A percentile compares a stretch with the other conserved stretches of the same genome.
Evolutionary conservation across 148 eudicot genomes (phyloP).

Genomic region (Pharnaceum exiguum): DNA sequence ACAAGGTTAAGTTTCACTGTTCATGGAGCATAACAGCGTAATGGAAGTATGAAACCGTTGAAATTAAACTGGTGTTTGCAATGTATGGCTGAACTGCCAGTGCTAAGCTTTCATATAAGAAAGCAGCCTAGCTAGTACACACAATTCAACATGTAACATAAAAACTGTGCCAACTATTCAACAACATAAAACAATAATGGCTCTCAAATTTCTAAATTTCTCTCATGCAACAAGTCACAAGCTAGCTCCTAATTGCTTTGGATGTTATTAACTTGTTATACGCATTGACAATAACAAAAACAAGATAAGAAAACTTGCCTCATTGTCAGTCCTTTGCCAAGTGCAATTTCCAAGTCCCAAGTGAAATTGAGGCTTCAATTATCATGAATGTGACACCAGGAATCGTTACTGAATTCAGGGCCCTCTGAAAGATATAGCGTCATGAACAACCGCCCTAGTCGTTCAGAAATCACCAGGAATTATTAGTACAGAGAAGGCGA

Average conservation of each 20-base stretch:
- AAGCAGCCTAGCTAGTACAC: no score
- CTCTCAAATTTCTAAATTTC: no score
- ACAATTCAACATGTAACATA: neutral
- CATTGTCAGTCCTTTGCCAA: neutral
- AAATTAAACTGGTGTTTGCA: conserved; percentile 6
- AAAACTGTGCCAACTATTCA: neutral
- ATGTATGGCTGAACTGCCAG: conserved; percentile 1
- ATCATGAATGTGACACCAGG: no score
- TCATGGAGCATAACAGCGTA: neutral
- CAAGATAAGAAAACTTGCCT: conserved; percentile 7
- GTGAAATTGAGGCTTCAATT: neutral
- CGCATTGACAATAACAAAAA: neutral
- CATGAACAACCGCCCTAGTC: no score
- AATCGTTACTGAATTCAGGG: no score
- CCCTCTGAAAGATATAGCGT: no score
- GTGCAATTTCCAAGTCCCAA: neutral
- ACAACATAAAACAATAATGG: neutral
- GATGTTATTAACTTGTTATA: no score
- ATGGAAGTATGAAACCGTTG: neutral
- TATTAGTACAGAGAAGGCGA: no score
- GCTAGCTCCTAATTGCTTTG: neutral
- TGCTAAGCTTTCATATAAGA: neutral
- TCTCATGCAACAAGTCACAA: neutral
- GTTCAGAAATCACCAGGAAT: no score
- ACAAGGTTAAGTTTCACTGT: neutral